phyloP scores from a whole-genome alignment of 2,329 filamentous ascomycete genomes.

The Geosmithia morbida region DNA sequence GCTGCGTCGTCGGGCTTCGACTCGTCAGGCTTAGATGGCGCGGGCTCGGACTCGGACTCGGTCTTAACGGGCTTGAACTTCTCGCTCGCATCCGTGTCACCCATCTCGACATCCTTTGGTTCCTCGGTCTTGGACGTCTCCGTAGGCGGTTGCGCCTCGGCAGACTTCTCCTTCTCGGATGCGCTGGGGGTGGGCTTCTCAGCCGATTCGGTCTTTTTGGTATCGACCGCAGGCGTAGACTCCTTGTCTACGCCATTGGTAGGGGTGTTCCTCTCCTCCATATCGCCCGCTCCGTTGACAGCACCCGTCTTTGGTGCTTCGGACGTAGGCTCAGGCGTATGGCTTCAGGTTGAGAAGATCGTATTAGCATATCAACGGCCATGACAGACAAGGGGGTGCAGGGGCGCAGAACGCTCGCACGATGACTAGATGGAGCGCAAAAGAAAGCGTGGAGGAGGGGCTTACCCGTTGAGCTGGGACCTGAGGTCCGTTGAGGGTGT shows the following conservation, averaged over 20 bases:
- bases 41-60: background rate
- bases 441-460: conserved; percentile 4
- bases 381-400: background rate
- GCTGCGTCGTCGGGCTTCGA: background rate
- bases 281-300: conserved; percentile 9
- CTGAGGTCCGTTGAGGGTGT: conserved; percentile 14
- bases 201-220: background rate
- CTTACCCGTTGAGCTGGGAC: conserved; percentile 23
- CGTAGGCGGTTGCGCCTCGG: background rate
- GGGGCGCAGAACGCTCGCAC: background rate
- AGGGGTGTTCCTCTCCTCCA: conserved; percentile 5
- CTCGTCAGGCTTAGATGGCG: background rate
- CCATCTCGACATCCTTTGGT: conserved; percentile 3
- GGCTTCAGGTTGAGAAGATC: conserved; percentile 7
- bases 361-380: conserved; percentile 3
- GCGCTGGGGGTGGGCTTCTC: background rate
- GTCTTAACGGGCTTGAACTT: background rate
- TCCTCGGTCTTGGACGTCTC: background rate
- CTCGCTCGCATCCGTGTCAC: background rate
- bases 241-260: conserved; percentile 8
- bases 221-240: background rate
- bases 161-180: background rate
- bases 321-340: conserved; percentile 10
- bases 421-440: background rate
- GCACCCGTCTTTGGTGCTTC: conserved; percentile 5